phyloP scores from a whole-genome alignment of 2,329 filamentous ascomycete genomes.

The Chaetomium strumarium region DNA sequence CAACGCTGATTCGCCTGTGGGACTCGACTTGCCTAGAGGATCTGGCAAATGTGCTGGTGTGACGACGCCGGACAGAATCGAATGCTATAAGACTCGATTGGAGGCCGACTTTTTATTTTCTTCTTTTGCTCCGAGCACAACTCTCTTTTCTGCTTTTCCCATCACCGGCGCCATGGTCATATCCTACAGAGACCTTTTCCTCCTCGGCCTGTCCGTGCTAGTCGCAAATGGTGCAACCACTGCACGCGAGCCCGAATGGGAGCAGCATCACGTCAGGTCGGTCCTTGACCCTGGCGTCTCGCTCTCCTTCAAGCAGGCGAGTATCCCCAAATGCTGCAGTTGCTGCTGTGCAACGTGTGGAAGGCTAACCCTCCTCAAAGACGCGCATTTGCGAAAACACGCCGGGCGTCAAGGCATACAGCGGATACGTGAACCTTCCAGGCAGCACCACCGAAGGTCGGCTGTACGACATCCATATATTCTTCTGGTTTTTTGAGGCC shows the following conservation, averaged over 20 bases:
- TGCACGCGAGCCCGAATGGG: neutral
- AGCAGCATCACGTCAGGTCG: neutral
- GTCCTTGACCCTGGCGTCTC: neutral
- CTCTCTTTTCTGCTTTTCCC: too few species aligned
- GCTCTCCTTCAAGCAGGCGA: neutral
- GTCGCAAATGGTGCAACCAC: neutral
- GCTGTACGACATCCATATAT: conserved; percentile 16
- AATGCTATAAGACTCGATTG: too few species aligned
- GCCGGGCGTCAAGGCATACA: conserved; percentile 19
- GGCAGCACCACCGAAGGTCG: conserved; percentile 8
- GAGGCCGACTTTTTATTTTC: too few species aligned
- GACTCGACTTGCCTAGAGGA: too few species aligned
- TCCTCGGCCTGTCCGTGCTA: neutral
- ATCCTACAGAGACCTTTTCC: neutral
- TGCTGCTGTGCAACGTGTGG: too few species aligned
- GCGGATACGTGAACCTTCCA: conserved; percentile 21
- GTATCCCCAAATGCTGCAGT: neutral
- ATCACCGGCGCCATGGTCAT: neutral
- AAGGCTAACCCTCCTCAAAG: conserved; percentile 1
- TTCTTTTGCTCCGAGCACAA: too few species aligned
- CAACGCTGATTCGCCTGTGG: too few species aligned
- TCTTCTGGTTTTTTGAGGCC: conserved; percentile 24
- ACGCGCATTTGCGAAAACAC: conserved; percentile 21
- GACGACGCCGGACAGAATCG: too few species aligned
- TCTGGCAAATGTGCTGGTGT: too few species aligned